Conservation (phyloP, 495 filamentous ascomycete genomes). For the Talaromyces stipitatus region DNA sequence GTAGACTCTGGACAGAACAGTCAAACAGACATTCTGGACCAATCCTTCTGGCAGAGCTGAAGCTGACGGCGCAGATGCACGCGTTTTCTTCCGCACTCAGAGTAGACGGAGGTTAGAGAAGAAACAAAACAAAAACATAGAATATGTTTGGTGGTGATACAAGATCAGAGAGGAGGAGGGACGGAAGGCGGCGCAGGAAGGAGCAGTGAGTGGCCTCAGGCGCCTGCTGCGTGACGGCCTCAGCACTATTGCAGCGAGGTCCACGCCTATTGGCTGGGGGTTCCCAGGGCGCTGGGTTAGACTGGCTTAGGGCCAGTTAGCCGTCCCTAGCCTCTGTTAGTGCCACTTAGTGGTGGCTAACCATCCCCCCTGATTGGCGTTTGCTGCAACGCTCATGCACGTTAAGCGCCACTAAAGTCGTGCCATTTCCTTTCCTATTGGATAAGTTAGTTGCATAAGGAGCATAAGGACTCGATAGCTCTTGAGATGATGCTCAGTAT, state of each 20-base stretch:
- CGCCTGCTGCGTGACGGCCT: slow-evolving; percentile 24
- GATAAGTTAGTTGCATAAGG: background rate
- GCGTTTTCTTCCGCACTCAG: background rate
- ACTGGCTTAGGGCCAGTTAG: background rate
- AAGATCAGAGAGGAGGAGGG: background rate
- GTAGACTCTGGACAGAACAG: background rate
- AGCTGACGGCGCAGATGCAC: background rate
- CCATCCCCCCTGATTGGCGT: background rate
- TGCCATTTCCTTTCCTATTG: background rate
- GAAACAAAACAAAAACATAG: background rate
- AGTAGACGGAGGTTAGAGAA: background rate
- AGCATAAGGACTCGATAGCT: too few species aligned
- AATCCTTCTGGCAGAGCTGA: background rate
- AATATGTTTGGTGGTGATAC: background rate
- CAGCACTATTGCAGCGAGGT: slow-evolving; percentile 16
- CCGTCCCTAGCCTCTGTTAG: background rate
- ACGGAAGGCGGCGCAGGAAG: background rate
- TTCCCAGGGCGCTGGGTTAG: slow-evolving; percentile 4
- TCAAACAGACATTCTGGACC: background rate
- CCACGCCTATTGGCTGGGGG: slow-evolving; percentile 2
- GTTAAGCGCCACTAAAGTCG: slow-evolving; percentile 6
- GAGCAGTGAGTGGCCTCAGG: slow-evolving; percentile 5
- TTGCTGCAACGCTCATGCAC: background rate
- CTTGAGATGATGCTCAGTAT: too few species aligned
- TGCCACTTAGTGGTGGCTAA: background rate